phyloP scores from a whole-genome alignment of 176 grass and related monocot genomes.

The Rhynchospora pubera region DNA sequence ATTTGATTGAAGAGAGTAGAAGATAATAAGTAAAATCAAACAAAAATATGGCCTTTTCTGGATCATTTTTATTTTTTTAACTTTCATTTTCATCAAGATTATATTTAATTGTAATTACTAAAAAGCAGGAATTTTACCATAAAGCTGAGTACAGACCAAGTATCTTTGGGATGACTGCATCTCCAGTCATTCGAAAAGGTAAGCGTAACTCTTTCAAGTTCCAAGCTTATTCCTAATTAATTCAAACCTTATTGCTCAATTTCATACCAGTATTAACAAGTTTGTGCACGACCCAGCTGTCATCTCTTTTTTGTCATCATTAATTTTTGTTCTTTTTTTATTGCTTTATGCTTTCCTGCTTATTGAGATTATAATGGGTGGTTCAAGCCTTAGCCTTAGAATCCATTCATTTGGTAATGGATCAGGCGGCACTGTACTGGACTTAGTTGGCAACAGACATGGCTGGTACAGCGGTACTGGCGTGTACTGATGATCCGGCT shows the following conservation, averaged over 20 bases:
- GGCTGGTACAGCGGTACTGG: not conserved
- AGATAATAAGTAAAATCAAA: not conserved
- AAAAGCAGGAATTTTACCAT: slow-evolving; percentile 80
- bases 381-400: not conserved
- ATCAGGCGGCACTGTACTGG: not conserved
- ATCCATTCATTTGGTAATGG: not conserved
- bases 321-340: not conserved
- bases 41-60: slow-evolving; percentile 5
- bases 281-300: not conserved
- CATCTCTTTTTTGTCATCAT: not conserved
- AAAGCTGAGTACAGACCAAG: slow-evolving; percentile 45
- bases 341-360: not conserved
- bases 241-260: not conserved
- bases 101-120: slow-evolving; percentile 12
- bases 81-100: slow-evolving; percentile 15
- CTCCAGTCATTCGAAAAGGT: slow-evolving; percentile 78
- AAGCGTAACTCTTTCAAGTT: slow-evolving; percentile 14
- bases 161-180: slow-evolving; percentile 83
- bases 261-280: not conserved
- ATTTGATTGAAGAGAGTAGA: not conserved
- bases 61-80: not conserved
- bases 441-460: not conserved
- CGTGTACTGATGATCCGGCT: not conserved
- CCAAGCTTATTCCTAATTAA: not conserved
- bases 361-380: not conserved